Base-by-base conservation (phyloP, 768 basidiomycete species). In the Dioszegia hungarica region DNA sequence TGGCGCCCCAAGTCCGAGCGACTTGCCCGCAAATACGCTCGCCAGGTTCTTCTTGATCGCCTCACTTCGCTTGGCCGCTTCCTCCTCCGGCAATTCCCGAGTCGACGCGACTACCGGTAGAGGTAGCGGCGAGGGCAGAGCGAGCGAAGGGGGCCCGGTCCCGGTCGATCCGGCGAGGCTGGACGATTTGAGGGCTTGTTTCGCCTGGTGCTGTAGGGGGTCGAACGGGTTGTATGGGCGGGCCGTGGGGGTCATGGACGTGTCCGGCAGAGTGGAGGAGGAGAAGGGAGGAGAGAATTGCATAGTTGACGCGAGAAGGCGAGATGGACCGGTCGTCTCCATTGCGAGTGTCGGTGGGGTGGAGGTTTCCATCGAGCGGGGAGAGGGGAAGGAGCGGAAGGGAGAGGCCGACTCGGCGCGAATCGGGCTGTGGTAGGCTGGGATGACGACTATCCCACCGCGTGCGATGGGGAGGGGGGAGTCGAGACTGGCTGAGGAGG, bases 401-500 rank as follows among this genome's bases (percentile, higher is more conserved):
- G 70, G 70, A 8, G 67, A 68, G 19, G 54, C 48, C 12, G 40
- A 36, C 24, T 67, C 68, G 17, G 65, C 62, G 14, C 60, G 60
- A 17, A 68, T 66, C 0, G 61, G 41, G 46, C 24, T 34, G 22
- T 51, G 36, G 40, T 65, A 61, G 17, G 36, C 38, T 3, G 70
- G 70, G 25, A 72, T 68, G 40, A 72, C 48, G 27, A 72, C 67
- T 5, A 65, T 67, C 15, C 70, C 70, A 11, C 57, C 70, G 44
- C 70, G 57, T 28, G 55, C 57, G 1, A 68, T 9, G 2, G 66
- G 66, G 17, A 72, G 31, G 19, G 70, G 66, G 2, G 66, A 71
- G 41, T 69, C 67, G 12, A 56, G 15, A 24, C 58, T 49, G 27
- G 38, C 46, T 25, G 10, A 48, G 10, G 50, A 15, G 22, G 53